Base-by-base conservation (phyloP, 2,329 filamentous ascomycete genomes). In the Leptosphaerulina australis region DNA sequence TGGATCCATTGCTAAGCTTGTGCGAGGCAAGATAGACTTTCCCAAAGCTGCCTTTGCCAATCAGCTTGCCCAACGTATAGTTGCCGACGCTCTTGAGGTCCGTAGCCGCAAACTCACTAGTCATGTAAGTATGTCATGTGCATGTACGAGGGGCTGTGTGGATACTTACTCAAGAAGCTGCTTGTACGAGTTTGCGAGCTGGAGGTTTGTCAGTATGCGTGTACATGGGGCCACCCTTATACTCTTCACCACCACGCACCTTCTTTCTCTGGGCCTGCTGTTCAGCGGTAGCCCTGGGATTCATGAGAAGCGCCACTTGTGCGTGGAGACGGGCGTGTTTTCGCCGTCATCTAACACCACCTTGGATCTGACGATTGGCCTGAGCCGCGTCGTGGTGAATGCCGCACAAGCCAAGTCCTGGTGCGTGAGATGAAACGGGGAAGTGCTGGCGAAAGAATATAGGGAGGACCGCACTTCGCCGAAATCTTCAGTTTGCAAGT, bases 1-100 rank as follows among this genome's bases (percentile, higher is more conserved):
- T 97, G 70, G 92, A 96, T 68, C 92, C 93, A 85, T 97, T 97
- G 68, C 91, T 97, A 74, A 99, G 90, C 75, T 97, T 97, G 75
- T 99, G 94, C 35, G 87, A 86, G 50, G 93, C 94, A 51, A 99
- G 82, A 74, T 99, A 99, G 67, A 99, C 94, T 77, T 97, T 97
- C 66, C 94, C 94, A 75, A 99, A 99, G 58, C 92, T 97, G 50
- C 94, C 94, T 72, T 97, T 99, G 61, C 94, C 94, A 70, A 99
- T 96, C 50, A 99, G 80, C 52, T 87, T 87, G 35, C 94, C 94
- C 49, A 99, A 83, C 26, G 87, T 87, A 75, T 99, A 99, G 77
- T 97, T 97, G 63, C 94, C 94, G 54, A 99, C 94, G 45, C 87
- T 90, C 67, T 88, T 88, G 61, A 99, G 84, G 60, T 99, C 93